phyloP scores from a whole-genome alignment of 805 yeast genomes.

The Schizosaccharomyces cryophilus region DNA sequence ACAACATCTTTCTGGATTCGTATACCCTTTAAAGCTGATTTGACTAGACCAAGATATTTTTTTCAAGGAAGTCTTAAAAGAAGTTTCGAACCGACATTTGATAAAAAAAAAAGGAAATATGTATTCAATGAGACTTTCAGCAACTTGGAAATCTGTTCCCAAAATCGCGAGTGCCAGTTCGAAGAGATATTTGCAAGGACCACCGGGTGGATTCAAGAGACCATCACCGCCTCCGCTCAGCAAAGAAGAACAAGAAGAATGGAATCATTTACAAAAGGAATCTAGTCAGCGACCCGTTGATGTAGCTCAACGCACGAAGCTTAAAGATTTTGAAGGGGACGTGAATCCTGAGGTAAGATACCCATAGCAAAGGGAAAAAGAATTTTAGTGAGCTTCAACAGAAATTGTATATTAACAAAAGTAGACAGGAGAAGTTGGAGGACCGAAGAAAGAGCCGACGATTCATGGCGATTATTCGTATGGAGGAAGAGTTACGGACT shows the following conservation, averaged over 20 bases:
- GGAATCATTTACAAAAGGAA: constrained; percentile 57
- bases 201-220: background rate
- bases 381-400: too few relatives aligned
- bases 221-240: constrained; percentile 54
- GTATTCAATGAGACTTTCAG: too few relatives aligned
- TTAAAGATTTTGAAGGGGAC: background rate
- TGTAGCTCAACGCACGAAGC: background rate
- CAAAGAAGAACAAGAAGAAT: constrained; percentile 67
- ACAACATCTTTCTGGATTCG: too few relatives aligned
- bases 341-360: background rate
- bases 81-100: too few relatives aligned
- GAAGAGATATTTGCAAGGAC: background rate
- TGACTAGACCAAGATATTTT: too few relatives aligned
- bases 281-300: constrained; percentile 28
- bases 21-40: too few relatives aligned
- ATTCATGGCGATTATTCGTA: constrained; percentile 81
- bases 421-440: constrained; percentile 77
- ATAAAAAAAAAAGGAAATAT: too few relatives aligned
- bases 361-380: too few relatives aligned
- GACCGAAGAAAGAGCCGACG: constrained; percentile 92
- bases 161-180: background rate
- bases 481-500: constrained; percentile 91
- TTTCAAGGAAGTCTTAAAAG: too few relatives aligned
- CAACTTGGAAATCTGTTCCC: too few relatives aligned
- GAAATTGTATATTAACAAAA: too few relatives aligned